Evolutionary conservation across 148 eudicot species (phyloP), one percentile per base, ranked within the genome.

Genomic region (Vaccinium corymbosum): DNA sequence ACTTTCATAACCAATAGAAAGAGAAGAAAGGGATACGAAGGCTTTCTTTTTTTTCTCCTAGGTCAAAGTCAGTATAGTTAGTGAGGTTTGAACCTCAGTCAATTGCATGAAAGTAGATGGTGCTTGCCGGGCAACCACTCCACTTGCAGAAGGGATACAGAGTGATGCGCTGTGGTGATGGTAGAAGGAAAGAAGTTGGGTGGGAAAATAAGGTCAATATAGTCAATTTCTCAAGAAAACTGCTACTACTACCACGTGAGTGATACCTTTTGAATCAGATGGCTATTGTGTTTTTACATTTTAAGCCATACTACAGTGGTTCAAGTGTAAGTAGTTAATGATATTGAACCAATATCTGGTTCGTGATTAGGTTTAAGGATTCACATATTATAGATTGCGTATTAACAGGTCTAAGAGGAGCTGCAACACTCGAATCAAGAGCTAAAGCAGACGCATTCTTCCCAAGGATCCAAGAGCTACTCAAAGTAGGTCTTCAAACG

Each of bases 391-490:
- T 56, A 76, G 38, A 68, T 56, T 64, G 16, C n/a, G 1, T 79
- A 27, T 22, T 82, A 83, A 66, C 85, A 88, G 90, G 90, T 84
- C 66, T 88, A 84, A 84, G 87, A 86, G 90, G 90, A 81, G 90
- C 86, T 78, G 83, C 85, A 53, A 78, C 80, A 7, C 86, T 88
- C 13, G 80, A 76, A 68, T 85, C 86, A 83, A 83, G 89, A 70
- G 80, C 80, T 16, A 76, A 53, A 81, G 82, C 74, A 77, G 81
- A 73, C 1, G 2, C 85, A 42, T 71, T 78, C 51, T 71, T 78
- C 1, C 71, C 84, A 25, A 76, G 79, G 81, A 83, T 52, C n/a
- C 89, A 83, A 80, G 84, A 82, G 62, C 76, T 82, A 73, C 88
- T 85, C 19, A 81, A 68, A 62, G 66, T 79, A 19, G 82, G 88